phyloP scores from a whole-genome alignment of 108 stramenopile genomes.

The Cyclotella baltica region DNA sequence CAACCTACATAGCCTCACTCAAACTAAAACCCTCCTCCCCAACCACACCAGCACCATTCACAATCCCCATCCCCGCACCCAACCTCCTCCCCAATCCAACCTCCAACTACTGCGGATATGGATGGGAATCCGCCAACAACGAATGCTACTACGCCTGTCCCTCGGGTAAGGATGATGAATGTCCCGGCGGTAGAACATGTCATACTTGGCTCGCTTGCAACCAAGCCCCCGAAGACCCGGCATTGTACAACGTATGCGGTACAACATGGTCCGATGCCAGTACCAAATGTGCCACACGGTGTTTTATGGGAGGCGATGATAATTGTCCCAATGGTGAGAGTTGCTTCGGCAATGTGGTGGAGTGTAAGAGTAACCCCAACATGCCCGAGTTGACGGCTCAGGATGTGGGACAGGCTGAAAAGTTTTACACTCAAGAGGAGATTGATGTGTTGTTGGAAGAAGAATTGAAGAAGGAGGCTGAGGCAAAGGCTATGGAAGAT shows the following conservation, averaged over 20 bases:
- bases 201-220: conserved; percentile 47
- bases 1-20: conserved; percentile 3
- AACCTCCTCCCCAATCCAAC: conserved; percentile 39
- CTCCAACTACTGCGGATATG: conserved; percentile 53
- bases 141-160: conserved; percentile 55
- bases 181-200: conserved; percentile 46
- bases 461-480: conserved; percentile 21
- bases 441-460: conserved; percentile 29
- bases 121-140: conserved; percentile 40
- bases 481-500: conserved; percentile 42
- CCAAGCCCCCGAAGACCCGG: conserved; percentile 34
- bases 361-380: conserved; percentile 33
- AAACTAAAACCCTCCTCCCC: conserved; percentile 9
- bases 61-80: conserved; percentile 32
- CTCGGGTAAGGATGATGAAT: conserved; percentile 31
- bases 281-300: conserved; percentile 40
- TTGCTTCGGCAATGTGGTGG: conserved; percentile 39
- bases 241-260: conserved; percentile 42
- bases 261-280: conserved; percentile 35
- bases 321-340: conserved; percentile 38
- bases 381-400: conserved; percentile 43
- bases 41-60: conserved; percentile 32
- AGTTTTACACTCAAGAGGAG: conserved; percentile 41
- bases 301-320: conserved; percentile 34
- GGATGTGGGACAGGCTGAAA: conserved; percentile 38